A percentile compares a stretch with the other conserved stretches of the same genome.
These are phyloP conservation scores for Asterophora lycoperdoides DNA, from an alignment of 768 basidiomycete species.

Conservation along the genomic window DNA sequence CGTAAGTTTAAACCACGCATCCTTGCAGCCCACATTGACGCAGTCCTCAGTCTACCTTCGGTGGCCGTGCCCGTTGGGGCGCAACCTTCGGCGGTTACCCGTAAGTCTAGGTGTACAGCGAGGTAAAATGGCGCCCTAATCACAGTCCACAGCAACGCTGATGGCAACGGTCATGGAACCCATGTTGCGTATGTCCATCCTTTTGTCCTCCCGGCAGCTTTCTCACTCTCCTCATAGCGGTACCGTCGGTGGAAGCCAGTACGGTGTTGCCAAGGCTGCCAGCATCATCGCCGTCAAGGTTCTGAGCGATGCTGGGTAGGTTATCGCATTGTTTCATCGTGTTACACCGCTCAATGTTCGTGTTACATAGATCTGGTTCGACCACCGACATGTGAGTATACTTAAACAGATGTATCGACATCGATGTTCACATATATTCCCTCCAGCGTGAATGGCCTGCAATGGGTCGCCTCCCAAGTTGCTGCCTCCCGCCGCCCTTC, in stretches of 20 bases:
- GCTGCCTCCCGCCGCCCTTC: constrained; percentile 1
- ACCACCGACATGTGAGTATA: not conserved
- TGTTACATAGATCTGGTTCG: not conserved
- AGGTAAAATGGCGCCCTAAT: too few species aligned
- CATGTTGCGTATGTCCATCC: not conserved
- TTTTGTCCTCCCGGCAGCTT: not conserved
- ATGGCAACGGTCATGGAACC: not conserved
- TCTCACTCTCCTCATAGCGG: not conserved
- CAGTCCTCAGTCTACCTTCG: constrained; percentile 29
- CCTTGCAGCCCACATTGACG: not conserved
- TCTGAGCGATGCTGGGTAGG: not conserved
- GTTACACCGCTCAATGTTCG: not conserved
- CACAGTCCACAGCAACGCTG: not conserved
- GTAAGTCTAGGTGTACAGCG: not conserved
- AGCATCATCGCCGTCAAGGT: constrained; percentile 4
- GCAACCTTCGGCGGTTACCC: constrained; percentile 27
- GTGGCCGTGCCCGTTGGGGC: constrained; percentile 37
- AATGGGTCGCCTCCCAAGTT: not conserved
- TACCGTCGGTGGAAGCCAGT: not conserved
- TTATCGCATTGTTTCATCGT: not conserved
- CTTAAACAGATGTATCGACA: not conserved
- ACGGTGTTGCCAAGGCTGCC: constrained; percentile 23
- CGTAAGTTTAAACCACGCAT: not conserved
- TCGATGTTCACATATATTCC: not conserved
- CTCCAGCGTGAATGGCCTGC: constrained; percentile 1